Conservation (phyloP, 2,329 filamentous ascomycete genomes). For the Juglanconis sp. region DNA sequence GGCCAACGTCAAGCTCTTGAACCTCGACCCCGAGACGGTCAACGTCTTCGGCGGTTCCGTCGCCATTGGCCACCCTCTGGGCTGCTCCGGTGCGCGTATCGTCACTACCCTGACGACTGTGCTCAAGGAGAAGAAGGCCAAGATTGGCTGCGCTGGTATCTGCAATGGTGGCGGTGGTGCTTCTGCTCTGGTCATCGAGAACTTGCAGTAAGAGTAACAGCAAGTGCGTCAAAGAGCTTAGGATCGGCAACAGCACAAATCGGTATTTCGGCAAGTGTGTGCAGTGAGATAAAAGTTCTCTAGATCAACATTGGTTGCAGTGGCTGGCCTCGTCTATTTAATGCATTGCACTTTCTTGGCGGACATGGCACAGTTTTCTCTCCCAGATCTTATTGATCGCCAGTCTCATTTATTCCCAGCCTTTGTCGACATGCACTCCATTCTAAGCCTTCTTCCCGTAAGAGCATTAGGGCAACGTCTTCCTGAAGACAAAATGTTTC, state of each 20-base stretch:
- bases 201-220: conserved; percentile 45
- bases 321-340: neutral
- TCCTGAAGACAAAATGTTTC: too few species aligned
- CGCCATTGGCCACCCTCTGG: conserved; percentile 91
- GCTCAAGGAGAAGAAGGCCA: conserved; percentile 83
- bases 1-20: conserved; percentile 91
- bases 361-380: neutral
- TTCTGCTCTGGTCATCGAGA: conserved; percentile 88
- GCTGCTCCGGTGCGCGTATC: conserved; percentile 90
- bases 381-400: neutral
- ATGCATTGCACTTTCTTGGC: neutral
- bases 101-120: conserved; percentile 87
- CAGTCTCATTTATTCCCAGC: too few species aligned
- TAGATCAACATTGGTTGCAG: neutral
- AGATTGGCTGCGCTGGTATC: conserved; percentile 90
- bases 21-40: conserved; percentile 77
- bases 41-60: conserved; percentile 95
- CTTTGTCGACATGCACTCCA: too few species aligned
- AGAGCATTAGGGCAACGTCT: too few species aligned
- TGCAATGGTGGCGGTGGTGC: conserved; percentile 98
- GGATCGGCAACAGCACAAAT: neutral
- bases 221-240: neutral
- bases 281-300: neutral
- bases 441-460: too few species aligned
- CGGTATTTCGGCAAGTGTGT: neutral